phyloP scores from a whole-genome alignment of 441 rosid genomes.

The Populus hybrid region DNA sequence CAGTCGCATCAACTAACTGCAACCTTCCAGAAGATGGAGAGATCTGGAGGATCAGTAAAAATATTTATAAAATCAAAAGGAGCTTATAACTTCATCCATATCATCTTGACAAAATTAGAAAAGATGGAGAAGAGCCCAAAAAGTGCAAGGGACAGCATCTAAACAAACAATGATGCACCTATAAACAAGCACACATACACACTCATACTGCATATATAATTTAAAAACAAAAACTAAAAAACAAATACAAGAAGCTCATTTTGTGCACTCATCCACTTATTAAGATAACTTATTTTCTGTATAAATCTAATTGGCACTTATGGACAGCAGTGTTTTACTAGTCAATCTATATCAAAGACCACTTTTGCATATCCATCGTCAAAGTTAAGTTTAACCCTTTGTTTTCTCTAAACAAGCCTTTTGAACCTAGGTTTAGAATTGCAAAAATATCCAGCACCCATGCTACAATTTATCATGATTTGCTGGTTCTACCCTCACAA shows the following conservation, averaged over 20 bases:
- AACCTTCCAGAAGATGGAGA: conserved; percentile 69
- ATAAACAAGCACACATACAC: neutral
- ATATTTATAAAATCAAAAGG: conserved; percentile 22
- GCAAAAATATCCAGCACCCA: neutral
- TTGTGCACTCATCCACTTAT: neutral
- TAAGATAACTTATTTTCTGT: too few relatives aligned
- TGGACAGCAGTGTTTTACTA: neutral
- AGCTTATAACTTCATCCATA: neutral
- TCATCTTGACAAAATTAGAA: neutral
- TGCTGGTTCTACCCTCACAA: neutral
- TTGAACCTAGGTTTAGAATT: neutral
- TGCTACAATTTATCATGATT: neutral
- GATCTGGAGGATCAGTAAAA: conserved; percentile 41
- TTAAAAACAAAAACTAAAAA: too few relatives aligned
- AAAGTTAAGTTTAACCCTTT: neutral
- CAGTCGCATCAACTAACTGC: conserved; percentile 72
- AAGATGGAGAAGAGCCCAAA: neutral
- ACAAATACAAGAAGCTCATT: neutral
- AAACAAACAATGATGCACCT: neutral
- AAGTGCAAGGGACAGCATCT: neutral
- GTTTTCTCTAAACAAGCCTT: neutral
- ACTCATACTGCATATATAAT: neutral
- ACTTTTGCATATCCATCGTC: neutral
- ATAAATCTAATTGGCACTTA: neutral
- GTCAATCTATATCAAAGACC: neutral